phyloP scores from a whole-genome alignment of 345 rosid species.

The Crucihimalaya himalaica region DNA sequence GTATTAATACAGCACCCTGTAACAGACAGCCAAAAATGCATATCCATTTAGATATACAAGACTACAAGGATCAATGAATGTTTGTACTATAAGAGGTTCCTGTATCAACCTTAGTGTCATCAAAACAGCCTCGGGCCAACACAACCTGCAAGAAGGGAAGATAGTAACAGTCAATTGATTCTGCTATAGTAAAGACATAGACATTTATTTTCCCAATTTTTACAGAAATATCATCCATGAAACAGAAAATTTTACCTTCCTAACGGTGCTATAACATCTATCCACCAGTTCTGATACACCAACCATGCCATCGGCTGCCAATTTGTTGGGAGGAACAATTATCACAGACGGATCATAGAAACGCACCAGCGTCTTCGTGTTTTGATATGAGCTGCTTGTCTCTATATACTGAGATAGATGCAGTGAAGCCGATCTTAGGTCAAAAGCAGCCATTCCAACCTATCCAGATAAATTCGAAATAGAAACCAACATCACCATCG shows the following conservation, averaged over 20 bases:
- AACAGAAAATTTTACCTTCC: conserved; percentile 59
- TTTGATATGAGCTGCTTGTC: conserved; percentile 94
- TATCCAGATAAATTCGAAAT: conserved; percentile 31
- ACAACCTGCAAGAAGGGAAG: conserved; percentile 58
- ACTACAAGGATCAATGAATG: conserved; percentile 21
- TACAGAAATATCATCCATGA: background rate
- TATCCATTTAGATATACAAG: conserved; percentile 26
- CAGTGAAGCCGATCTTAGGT: conserved; percentile 81
- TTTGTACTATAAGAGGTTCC: conserved; percentile 15
- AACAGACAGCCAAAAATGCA: conserved; percentile 35
- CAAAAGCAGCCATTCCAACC: conserved; percentile 98
- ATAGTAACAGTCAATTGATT: conserved; percentile 9
- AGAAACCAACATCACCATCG: conserved; percentile 6
- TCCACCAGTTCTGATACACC: conserved; percentile 88
- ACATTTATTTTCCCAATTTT: background rate
- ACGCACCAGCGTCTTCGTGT: conserved; percentile 78
- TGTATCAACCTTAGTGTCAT: conserved; percentile 84
- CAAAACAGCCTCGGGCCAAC: conserved; percentile 88
- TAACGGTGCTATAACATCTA: conserved; percentile 59
- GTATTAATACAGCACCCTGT: conserved; percentile 85
- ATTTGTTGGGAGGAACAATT: conserved; percentile 78
- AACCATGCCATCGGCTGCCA: conserved; percentile 86
- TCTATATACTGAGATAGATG: conserved; percentile 97
- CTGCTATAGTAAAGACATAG: background rate
- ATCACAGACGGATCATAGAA: conserved; percentile 83